phyloP scores from a whole-genome alignment of 805 yeast genomes.

The Brettanomyces sp. region DNA sequence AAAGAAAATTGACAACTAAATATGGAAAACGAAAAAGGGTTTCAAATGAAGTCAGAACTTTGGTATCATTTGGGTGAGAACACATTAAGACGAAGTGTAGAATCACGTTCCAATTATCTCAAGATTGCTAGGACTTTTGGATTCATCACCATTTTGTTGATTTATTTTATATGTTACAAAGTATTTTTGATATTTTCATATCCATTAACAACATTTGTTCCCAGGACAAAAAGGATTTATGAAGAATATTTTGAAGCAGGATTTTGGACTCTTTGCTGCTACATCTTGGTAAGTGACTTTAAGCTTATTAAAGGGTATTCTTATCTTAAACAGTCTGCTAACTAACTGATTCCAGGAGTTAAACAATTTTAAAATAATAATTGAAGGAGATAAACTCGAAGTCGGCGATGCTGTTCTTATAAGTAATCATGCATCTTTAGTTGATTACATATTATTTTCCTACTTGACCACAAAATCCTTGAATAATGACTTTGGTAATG shows the following conservation, averaged over 20 bases:
- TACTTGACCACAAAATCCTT: constrained; percentile 26
- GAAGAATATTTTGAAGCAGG: constrained; percentile 19
- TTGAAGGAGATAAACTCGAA: constrained; percentile 35
- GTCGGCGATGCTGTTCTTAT: constrained; percentile 27
- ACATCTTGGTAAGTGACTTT: constrained; percentile 15
- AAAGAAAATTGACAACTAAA: no score
- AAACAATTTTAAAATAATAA: constrained; percentile 28
- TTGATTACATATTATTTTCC: constrained; percentile 53
- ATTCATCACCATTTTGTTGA: constrained; percentile 12
- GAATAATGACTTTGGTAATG: constrained; percentile 2
- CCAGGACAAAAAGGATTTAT: constrained; percentile 13
- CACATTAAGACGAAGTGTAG: constrained; percentile 1
- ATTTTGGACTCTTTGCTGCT: constrained; percentile 25
- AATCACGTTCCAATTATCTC: constrained; percentile 1
- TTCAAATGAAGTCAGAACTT: constrained; percentile 2
- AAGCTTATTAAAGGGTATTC: neutral
- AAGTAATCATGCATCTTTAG: constrained; percentile 59
- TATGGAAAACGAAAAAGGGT: neutral
- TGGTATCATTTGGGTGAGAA: constrained; percentile 6
- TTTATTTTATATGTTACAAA: constrained; percentile 12
- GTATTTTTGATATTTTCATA: constrained; percentile 8
- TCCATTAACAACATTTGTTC: constrained; percentile 13
- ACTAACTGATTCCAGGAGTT: constrained; percentile 17
- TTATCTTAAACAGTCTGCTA: constrained; percentile 1
- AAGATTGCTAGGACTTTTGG: constrained; percentile 13